Base-by-base conservation (phyloP, 768 basidiomycete genomes). In the Termitomyces sp. region DNA sequence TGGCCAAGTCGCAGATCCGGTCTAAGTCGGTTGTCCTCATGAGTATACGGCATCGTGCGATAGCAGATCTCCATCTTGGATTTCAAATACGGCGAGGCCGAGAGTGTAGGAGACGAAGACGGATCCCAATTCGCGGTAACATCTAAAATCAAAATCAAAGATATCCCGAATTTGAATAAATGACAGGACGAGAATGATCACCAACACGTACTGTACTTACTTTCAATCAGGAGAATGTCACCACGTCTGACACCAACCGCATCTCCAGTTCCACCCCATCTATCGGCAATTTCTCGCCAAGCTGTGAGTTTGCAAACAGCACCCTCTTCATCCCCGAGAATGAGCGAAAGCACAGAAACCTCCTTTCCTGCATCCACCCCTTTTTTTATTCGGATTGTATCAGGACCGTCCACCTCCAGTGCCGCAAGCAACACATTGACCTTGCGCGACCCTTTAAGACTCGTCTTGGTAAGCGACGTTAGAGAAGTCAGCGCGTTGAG, bases 351-450 rank as follows among this genome's bases (percentile, higher is more conserved):
- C 42, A 92, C 65, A 0, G 78, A 79, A 0, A 90, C 80, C 56
- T 87, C 81, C 55, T 80, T 82, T 8, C 89, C 90, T 4, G 85
- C 82, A 52, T 90, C 85, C 4, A 62, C 62, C 0, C 90, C 90
- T 49, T 80, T 84, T 68, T 87, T 90, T 37, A 88, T 74, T 24
- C 70, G 75, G 37, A 93, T 78, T 5, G 74, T 70, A 59, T 88
- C 85, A 0, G 88, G 90, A 0, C 88, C 89, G 49, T 91, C 88
- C 14, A 88, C 78, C 66, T 92, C 90, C 55, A 92, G 71, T 8
- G 80, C 78, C 5, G 85, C 88, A 5, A 87, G 74, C 6, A 93
- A 75, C 8, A 86, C 55, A 41, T 74, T 78, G 21, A 84, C 74
- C 62, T 84, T 85, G n/a, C 65, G 68, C 34, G 77, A 74, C 9